Evolutionary conservation across 805 yeast genomes (phyloP).

Genomic region (Ogataea ramenticola): DNA sequence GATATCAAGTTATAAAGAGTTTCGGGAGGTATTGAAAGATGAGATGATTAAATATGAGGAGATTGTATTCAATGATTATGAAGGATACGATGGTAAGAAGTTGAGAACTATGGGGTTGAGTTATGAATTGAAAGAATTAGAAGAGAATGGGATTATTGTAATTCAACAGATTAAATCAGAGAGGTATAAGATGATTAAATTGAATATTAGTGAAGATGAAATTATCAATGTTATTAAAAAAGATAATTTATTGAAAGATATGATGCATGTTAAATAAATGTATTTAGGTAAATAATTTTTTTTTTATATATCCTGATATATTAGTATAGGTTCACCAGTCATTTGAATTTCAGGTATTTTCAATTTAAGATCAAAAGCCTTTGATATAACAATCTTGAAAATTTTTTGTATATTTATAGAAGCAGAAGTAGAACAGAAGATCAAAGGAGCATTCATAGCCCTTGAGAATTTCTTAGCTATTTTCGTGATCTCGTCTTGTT

Average conservation of each 20-base stretch:
- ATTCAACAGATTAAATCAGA: conserved; percentile 66
- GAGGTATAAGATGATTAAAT: conserved; percentile 53
- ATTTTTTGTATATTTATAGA: conserved; percentile 92
- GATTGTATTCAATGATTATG: conserved; percentile 22
- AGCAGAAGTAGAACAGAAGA: conserved; percentile 87
- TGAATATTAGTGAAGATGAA: conserved; percentile 69
- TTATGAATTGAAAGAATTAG: conserved; percentile 56
- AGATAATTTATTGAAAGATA: conserved; percentile 39
- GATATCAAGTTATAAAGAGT: conserved; percentile 22
- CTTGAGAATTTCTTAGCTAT: conserved; percentile 79
- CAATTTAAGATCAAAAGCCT: conserved; percentile 80
- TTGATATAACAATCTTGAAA: conserved; percentile 82
- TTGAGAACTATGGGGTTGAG: conserved; percentile 55
- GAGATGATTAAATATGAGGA: conserved; percentile 18
- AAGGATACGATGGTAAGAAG: no score
- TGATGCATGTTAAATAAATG: conserved; percentile 4
- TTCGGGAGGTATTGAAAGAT: conserved; percentile 12
- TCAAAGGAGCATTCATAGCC: conserved; percentile 79
- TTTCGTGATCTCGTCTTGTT: conserved; percentile 76
- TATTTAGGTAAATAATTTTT: no score
- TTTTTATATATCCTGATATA: conserved; percentile 41
- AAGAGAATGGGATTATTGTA: conserved; percentile 70
- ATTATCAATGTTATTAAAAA: conserved; percentile 49
- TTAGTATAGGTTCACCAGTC: conserved; percentile 86
- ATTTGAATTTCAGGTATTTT: conserved; percentile 77